Conservation (phyloP, 148 eudicot species). For the Vaccinium macrocarpon region DNA sequence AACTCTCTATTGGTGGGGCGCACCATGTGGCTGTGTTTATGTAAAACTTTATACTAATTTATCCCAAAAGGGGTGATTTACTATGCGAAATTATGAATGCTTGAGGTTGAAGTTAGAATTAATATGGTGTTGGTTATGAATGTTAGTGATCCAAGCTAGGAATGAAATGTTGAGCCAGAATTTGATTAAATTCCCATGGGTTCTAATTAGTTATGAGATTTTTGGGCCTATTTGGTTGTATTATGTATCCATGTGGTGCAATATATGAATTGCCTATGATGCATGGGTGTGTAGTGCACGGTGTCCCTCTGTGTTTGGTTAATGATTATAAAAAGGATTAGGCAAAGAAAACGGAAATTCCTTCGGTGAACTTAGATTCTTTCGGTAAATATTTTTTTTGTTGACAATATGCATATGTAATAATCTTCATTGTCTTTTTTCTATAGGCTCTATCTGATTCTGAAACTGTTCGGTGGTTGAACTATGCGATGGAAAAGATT, state of each 20-base stretch:
- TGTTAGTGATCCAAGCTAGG: neutral
- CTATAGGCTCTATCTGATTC: conserved; percentile 74
- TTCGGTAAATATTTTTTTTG: neutral
- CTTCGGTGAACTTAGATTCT: neutral
- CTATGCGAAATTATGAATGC: neutral
- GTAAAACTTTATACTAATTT: no score
- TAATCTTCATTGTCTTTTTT: neutral
- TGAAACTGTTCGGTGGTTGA: conserved; percentile 90
- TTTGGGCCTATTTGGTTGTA: neutral
- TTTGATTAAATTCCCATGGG: neutral
- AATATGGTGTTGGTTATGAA: neutral
- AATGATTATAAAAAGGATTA: neutral
- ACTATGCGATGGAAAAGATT: conserved; percentile 75
- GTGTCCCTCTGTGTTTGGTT: neutral
- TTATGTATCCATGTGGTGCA: neutral
- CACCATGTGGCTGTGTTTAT: no score
- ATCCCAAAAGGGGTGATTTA: no score
- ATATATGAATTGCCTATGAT: neutral
- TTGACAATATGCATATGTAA: conserved; percentile 6
- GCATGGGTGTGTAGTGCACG: neutral
- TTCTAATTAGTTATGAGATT: neutral
- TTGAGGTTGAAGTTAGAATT: neutral
- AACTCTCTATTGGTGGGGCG: no score
- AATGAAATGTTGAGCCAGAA: neutral
- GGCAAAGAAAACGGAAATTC: neutral